phyloP scores from a whole-genome alignment of 805 yeast genomes.

The Torulaspora quercuum region DNA sequence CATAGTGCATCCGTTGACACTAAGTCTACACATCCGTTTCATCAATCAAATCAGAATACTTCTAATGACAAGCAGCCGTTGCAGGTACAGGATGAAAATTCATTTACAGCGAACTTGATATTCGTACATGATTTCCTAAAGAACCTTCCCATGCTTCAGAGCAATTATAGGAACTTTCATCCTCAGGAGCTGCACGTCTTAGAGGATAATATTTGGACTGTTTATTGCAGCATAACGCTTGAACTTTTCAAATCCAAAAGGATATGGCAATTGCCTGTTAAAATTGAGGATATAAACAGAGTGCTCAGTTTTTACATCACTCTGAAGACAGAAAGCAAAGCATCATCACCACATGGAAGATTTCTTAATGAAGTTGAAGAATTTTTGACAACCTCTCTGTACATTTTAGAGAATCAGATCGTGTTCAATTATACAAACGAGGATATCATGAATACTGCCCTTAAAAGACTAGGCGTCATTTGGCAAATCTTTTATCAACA shows the following conservation, averaged over 20 bases:
- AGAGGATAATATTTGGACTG: conserved; percentile 35
- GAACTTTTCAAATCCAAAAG: conserved; percentile 32
- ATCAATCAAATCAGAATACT: conserved; percentile 21
- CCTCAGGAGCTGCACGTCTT: conserved; percentile 31
- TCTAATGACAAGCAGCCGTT: conserved; percentile 20
- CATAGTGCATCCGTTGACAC: conserved; percentile 31
- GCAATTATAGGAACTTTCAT: conserved; percentile 31
- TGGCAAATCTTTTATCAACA: conserved; percentile 60
- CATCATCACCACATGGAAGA: conserved; percentile 24
- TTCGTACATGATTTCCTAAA: conserved; percentile 35
- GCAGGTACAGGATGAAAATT: conserved; percentile 15
- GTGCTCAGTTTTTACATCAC: conserved; percentile 30
- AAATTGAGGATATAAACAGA: conserved; percentile 31
- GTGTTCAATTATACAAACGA: conserved; percentile 35
- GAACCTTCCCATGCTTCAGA: conserved; percentile 32
- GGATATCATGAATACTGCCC: conserved; percentile 36
- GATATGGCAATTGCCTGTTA: conserved; percentile 34
- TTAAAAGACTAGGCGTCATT: conserved; percentile 40
- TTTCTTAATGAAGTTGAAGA: conserved; percentile 32
- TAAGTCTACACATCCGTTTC: conserved; percentile 30
- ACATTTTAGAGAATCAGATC: conserved; percentile 38
- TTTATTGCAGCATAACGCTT: conserved; percentile 29
- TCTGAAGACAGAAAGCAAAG: conserved; percentile 29
- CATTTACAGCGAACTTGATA: conserved; percentile 17
- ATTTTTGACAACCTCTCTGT: conserved; percentile 38